Conservation (phyloP, 2,329 filamentous ascomycete genomes). For the Penicillium glabrum region DNA sequence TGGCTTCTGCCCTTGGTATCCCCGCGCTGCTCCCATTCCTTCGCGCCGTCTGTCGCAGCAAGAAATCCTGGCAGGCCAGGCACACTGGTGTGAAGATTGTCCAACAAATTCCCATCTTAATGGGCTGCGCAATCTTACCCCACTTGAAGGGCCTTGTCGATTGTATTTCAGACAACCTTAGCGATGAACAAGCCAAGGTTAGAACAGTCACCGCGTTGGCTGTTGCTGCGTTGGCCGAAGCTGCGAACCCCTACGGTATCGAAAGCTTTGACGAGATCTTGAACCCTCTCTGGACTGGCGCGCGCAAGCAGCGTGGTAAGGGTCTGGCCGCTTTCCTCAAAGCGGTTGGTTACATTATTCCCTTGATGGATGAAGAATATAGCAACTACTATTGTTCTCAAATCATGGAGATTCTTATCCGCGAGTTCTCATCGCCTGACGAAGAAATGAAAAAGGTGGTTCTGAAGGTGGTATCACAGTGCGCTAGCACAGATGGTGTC, state of each 20-base stretch:
- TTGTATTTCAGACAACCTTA: constrained; percentile 92
- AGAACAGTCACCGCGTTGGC: constrained; percentile 93
- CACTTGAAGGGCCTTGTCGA: constrained; percentile 95
- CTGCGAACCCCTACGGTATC: constrained; percentile 97
- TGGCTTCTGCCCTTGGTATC: constrained; percentile 93
- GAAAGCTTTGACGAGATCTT: constrained; percentile 98
- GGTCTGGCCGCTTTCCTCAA: constrained; percentile 94
- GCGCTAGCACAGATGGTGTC: constrained; percentile 89
- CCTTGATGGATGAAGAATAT: constrained; percentile 98
- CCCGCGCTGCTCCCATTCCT: constrained; percentile 93
- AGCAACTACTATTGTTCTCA: constrained; percentile 98
- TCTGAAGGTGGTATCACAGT: constrained; percentile 94
- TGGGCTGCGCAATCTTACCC: constrained; percentile 95
- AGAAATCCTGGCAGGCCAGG: constrained; percentile 97
- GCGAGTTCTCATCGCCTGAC: constrained; percentile 94
- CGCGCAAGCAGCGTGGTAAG: constrained; percentile 93
- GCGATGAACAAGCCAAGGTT: constrained; percentile 97
- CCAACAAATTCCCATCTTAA: constrained; percentile 96
- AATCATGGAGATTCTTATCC: constrained; percentile 96
- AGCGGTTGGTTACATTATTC: constrained; percentile 96
- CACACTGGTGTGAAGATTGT: constrained; percentile 99
- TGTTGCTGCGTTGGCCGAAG: constrained; percentile 91
- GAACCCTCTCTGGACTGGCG: constrained; percentile 95
- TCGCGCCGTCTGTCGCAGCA: constrained; percentile 91
- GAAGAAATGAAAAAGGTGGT: constrained; percentile 99